Base-by-base conservation (phyloP, 2,329 filamentous ascomycete species). In the Exophiala sp. region DNA sequence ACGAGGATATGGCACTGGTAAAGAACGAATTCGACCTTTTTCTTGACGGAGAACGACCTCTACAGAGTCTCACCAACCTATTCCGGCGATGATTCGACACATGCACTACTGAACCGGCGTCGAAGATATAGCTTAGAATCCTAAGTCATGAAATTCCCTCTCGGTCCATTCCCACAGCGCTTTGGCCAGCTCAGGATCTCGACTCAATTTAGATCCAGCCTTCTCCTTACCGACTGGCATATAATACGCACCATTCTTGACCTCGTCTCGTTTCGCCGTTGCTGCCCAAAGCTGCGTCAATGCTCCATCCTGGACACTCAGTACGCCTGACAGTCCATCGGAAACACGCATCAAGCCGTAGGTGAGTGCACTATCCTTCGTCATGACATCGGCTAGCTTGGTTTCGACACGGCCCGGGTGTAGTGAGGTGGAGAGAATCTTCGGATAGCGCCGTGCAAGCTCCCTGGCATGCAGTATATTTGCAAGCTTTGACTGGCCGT, bases 371-470 rank as follows among this genome's bases (percentile, higher is more conserved):
- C 46, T 44, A 16, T 38, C 12, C 29, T 50, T 35, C 6, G 33
- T 20, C 35, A 52, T 38, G 40, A 64, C 42, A 2, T 52, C 62
- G 21, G 43, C 50, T n/a, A 79, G 56, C 29, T 76, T 72, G 1
- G 77, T 78, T 12, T 69, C 54, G 14, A 79, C 74, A 18, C 76
- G 68, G 10, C 78, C 78, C 0, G 78, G 78, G 55, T 81, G 78
- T 3, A 79, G 58, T 0, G 72, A 67, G 0, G 75, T 70, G 5
- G 66, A 66, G 0, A 69, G 76, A 48, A 81, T 71, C 2, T 66
- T 50, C 1, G 78, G 77, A 56, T 79, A 75, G 0, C 68, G 68
- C 11, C 63, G 54, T 1, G 75, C 73, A 2, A 79, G 66, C 39
- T 74, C 68, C 5, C 67, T 62, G 0, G 74, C 66, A 60, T 72